These are phyloP conservation scores for Cyberlindnera americana DNA, from an alignment of 805 yeast species.

Conservation along the genomic window DNA sequence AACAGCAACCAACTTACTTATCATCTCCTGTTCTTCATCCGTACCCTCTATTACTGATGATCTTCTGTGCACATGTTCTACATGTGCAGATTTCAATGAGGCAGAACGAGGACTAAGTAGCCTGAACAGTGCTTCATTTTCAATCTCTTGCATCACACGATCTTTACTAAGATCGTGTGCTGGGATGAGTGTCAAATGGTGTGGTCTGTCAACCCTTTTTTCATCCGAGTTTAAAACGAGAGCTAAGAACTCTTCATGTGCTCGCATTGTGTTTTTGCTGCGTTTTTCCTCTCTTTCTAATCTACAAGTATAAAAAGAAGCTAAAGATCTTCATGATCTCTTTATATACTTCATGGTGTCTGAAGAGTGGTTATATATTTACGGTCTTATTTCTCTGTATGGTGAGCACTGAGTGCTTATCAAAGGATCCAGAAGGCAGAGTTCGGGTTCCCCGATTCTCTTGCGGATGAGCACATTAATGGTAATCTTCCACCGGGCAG, in stretches of 20 bases:
- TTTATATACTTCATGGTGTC: no score
- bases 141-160: neutral
- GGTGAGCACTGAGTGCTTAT: no score
- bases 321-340: no score
- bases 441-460: no score
- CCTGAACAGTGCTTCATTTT: neutral
- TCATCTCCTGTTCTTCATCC: neutral
- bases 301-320: no score
- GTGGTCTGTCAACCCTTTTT: neutral
- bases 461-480: no score
- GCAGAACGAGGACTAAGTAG: neutral
- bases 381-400: no score
- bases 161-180: neutral
- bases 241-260: neutral
- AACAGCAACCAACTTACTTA: neutral
- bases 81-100: neutral
- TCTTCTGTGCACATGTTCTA: neutral
- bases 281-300: neutral
- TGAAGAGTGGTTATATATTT: no score
- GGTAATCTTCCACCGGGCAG: no score
- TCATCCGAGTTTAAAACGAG: neutral
- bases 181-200: neutral
- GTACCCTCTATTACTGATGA: neutral
- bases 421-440: no score
- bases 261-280: neutral